Conservation (phyloP, 176 grass and related monocot genomes). For the Aegilops tauschii region DNA sequence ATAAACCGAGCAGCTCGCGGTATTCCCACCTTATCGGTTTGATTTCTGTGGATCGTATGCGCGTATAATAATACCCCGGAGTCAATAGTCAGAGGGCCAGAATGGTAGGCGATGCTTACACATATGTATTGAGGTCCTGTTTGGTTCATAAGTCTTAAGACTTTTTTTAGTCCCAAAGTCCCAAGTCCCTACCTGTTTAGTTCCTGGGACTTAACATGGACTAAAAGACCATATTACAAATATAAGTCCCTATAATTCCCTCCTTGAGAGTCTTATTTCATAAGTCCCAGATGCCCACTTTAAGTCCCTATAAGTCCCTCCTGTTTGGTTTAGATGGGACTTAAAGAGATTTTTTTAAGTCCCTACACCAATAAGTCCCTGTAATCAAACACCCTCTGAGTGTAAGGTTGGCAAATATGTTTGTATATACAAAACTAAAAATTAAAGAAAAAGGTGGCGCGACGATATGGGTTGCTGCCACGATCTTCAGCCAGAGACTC, state of each 20-base stretch:
- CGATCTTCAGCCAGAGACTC: conserved; percentile 15
- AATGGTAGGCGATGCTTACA: conserved; percentile 37
- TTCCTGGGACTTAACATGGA: no score
- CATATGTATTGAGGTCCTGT: neutral
- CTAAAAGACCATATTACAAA: no score
- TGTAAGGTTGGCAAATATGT: conserved; percentile 23
- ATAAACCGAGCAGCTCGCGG: conserved; percentile 2
- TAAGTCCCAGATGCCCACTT: no score
- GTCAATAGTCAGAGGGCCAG: conserved; percentile 33
- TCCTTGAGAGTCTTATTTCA: no score
- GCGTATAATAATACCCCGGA: conserved; percentile 3
- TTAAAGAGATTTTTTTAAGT: no score
- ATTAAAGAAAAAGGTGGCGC: neutral
- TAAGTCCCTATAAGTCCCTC: no score
- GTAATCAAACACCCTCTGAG: neutral
- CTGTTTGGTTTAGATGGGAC: no score
- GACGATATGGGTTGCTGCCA: conserved; percentile 8
- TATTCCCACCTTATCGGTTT: neutral
- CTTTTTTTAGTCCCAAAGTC: no score
- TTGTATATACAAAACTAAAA: neutral
- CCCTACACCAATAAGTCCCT: no score
- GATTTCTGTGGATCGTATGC: conserved; percentile 4
- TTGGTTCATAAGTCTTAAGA: no score
- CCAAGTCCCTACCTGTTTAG: no score
- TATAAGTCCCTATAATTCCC: no score